Percentiles rank a stretch among this genome's conserved stretches.
Evolutionary conservation across 1,284 basidiomycete species (phyloP).

Genomic region (Rhodotorula sp.): DNA sequence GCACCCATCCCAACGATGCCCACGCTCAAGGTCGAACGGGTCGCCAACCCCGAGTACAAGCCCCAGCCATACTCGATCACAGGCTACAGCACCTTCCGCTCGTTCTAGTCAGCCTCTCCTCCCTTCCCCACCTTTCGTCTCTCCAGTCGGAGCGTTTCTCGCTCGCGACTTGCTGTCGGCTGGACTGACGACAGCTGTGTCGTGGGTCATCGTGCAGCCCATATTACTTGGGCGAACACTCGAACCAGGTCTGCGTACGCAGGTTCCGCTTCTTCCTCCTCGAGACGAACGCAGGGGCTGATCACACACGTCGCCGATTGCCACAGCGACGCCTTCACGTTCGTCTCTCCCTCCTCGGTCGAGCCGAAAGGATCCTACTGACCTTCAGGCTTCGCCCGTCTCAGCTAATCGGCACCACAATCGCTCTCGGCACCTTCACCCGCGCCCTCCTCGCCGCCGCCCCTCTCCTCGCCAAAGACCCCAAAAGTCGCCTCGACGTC

Average conservation of each 20-base stretch:
- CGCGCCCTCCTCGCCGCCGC: constrained; percentile 17
- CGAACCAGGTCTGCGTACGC: constrained; percentile 8
- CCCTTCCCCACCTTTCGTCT: background rate
- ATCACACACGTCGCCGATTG: background rate
- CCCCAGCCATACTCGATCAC: constrained; percentile 17
- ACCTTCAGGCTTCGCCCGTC: background rate
- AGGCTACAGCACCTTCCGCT: constrained; percentile 18
- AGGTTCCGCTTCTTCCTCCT: no score
- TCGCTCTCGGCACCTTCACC: constrained; percentile 13
- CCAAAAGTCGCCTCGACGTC: background rate
- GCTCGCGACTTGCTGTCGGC: no score
- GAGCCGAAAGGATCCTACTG: background rate
- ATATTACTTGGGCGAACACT: constrained; percentile 33
- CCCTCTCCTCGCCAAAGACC: constrained; percentile 11
- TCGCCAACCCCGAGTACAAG: constrained; percentile 17
- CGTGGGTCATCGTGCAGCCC: constrained; percentile 5
- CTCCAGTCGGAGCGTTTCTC: background rate
- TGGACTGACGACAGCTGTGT: no score
- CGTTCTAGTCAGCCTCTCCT: constrained; percentile 17
- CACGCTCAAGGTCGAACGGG: background rate
- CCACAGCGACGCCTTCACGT: constrained; percentile 30
- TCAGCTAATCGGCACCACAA: constrained; percentile 27
- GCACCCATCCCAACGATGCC: constrained; percentile 1
- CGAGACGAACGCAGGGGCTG: background rate
- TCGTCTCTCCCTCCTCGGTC: background rate